A percentile compares a stretch with the other conserved stretches of the same genome.
Conservation (phyloP, 208 protist genomes). For the Leishmania guyanensis region DNA sequence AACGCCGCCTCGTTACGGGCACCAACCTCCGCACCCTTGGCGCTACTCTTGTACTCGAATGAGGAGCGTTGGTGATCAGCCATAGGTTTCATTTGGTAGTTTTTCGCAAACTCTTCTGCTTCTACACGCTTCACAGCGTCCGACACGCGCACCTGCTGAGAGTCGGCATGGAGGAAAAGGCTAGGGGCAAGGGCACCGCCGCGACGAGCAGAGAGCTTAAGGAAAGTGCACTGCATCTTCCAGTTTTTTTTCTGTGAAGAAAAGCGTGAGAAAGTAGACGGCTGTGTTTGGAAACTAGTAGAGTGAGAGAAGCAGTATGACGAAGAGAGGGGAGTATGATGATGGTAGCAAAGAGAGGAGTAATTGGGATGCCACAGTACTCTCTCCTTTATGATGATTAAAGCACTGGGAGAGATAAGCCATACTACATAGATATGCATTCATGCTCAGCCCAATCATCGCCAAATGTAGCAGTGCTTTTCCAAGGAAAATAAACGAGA, state of each 20-base stretch:
- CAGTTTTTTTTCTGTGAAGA: conserved; percentile 7
- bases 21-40: conserved; percentile 84
- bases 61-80: conserved; percentile 55
- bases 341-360: conserved; percentile 8
- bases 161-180: conserved; percentile 29
- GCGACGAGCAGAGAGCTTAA: conserved; percentile 34
- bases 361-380: not conserved
- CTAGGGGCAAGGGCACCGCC: conserved; percentile 32
- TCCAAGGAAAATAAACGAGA: not conserved
- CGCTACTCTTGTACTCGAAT: conserved; percentile 72
- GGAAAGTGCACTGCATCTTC: conserved; percentile 53
- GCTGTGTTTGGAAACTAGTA: not conserved
- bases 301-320: conserved; percentile 1
- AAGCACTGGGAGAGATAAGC: not conserved
- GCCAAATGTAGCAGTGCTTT: not conserved
- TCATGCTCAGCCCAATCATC: not conserved
- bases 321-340: not conserved
- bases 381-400: not conserved
- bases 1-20: conserved; percentile 88
- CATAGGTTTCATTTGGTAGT: conserved; percentile 75
- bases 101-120: conserved; percentile 38
- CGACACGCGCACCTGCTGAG: conserved; percentile 27
- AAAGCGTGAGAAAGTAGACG: not conserved
- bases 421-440: not conserved
- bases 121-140: conserved; percentile 41